These are phyloP conservation scores for Stagonosporopsis chrysanthemi DNA, from an alignment of 2,329 filamentous ascomycete species.

Conservation along the genomic window DNA sequence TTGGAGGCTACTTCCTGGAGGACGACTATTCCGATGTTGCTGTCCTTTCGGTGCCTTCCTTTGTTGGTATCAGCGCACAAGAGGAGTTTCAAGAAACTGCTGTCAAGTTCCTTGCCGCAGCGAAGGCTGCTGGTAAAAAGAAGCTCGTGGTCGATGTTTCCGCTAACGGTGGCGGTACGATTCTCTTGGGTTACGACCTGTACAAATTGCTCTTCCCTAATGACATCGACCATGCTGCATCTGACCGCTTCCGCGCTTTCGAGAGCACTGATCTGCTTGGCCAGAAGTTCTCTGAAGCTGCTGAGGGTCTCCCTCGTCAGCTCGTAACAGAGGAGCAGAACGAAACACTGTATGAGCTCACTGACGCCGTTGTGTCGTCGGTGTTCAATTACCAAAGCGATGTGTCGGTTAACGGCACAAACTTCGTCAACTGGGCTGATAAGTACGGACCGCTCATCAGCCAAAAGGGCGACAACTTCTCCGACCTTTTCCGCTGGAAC, in stretches of 20 bases:
- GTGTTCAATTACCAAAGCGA: conserved; percentile 59
- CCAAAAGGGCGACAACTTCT: conserved; percentile 62
- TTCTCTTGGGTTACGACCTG: conserved; percentile 68
- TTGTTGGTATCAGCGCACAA: conserved; percentile 44
- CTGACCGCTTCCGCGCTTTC: conserved; percentile 60
- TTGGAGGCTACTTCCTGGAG: conserved; percentile 57
- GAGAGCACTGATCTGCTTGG: conserved; percentile 57
- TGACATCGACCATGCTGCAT: conserved; percentile 57
- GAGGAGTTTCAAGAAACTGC: conserved; percentile 53
- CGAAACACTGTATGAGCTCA: conserved; percentile 46
- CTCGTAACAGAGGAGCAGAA: conserved; percentile 39
- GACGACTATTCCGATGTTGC: conserved; percentile 56
- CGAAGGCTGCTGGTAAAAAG: conserved; percentile 61
- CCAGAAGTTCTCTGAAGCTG: conserved; percentile 48
- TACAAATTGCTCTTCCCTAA: conserved; percentile 65
- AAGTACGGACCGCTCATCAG: conserved; percentile 54
- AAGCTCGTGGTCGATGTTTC: conserved; percentile 68
- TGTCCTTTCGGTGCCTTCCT: conserved; percentile 55
- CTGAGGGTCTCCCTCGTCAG: conserved; percentile 42
- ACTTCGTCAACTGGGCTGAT: conserved; percentile 56
- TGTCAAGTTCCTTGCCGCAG: conserved; percentile 52
- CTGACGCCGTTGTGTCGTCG: conserved; percentile 49
- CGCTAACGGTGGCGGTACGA: conserved; percentile 66
- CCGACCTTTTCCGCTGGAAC: conserved; percentile 63
- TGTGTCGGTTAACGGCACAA: conserved; percentile 57